Evolutionary conservation across 371 early-diverging fungal genomes (phyloP).

Genomic region (Mucor circinelloides): DNA sequence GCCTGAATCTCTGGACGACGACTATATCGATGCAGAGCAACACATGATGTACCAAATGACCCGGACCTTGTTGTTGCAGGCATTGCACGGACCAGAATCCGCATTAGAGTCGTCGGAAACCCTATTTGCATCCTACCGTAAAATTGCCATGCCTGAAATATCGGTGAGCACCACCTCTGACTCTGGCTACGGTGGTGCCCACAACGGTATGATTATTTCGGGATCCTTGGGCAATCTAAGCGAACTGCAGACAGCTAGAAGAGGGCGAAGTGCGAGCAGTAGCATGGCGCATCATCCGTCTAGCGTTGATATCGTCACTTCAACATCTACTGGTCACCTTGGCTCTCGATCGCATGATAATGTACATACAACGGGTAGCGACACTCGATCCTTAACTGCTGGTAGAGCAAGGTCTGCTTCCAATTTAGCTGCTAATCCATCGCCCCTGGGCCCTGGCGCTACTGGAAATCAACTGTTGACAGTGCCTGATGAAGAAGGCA

Average conservation of each 20-base stretch:
- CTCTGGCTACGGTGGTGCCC: slow-evolving; percentile 6
- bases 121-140: slow-evolving; percentile 66
- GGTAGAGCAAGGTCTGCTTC: slow-evolving; percentile 26
- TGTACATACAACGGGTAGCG: neutral
- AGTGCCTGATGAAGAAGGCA: slow-evolving; percentile 13
- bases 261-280: slow-evolving; percentile 22
- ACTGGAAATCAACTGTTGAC: slow-evolving; percentile 6
- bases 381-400: neutral
- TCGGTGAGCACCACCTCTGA: slow-evolving; percentile 2
- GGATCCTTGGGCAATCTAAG: slow-evolving; percentile 38
- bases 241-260: slow-evolving; percentile 18
- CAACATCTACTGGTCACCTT: neutral
- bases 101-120: slow-evolving; percentile 58
- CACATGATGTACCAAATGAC: slow-evolving; percentile 65
- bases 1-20: neutral
- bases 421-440: slow-evolving; percentile 15
- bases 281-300: slow-evolving; percentile 3
- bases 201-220: slow-evolving; percentile 27
- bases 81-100: slow-evolving; percentile 53
- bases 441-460: slow-evolving; percentile 5
- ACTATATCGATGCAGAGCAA: slow-evolving; percentile 55
- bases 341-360: slow-evolving; percentile 24
- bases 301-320: neutral
- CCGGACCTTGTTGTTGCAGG: slow-evolving; percentile 54
- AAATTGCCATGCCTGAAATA: slow-evolving; percentile 43